phyloP scores from a whole-genome alignment of 1,139 yeast genomes.

The Saccharomycopsis phalli region DNA sequence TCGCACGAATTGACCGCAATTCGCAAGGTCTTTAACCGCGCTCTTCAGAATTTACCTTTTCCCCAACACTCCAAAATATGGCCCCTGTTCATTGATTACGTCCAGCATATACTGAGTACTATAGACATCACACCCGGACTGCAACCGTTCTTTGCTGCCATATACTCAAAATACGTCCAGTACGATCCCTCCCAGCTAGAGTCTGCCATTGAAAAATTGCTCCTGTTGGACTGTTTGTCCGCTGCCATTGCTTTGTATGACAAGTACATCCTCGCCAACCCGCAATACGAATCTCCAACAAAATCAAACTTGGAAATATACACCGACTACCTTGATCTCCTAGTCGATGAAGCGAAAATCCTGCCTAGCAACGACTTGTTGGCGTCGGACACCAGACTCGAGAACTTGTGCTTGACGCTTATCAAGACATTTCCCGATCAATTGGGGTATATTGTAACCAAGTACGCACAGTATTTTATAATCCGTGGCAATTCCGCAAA shows the following conservation, averaged over 20 bases:
- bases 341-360: slow-evolving; percentile 28
- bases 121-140: slow-evolving; percentile 1
- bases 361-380: not conserved
- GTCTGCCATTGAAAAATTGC: slow-evolving; percentile 27
- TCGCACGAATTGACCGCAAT: slow-evolving; percentile 35
- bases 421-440: slow-evolving; percentile 53
- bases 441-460: slow-evolving; percentile 40
- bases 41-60: slow-evolving; percentile 42
- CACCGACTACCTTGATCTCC: slow-evolving; percentile 39
- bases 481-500: slow-evolving; percentile 30
- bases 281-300: slow-evolving; percentile 26
- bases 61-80: slow-evolving; percentile 53
- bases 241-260: slow-evolving; percentile 25
- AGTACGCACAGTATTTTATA: slow-evolving; percentile 43
- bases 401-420: slow-evolving; percentile 32
- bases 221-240: slow-evolving; percentile 24
- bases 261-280: slow-evolving; percentile 27
- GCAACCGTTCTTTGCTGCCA: slow-evolving; percentile 27
- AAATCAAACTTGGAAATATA: slow-evolving; percentile 37
- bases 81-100: slow-evolving; percentile 49
- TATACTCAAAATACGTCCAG: slow-evolving; percentile 40
- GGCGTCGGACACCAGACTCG: slow-evolving; percentile 25
- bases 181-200: slow-evolving; percentile 32
- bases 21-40: slow-evolving; percentile 42
- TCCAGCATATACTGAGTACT: slow-evolving; percentile 26